Percentiles rank a stretch among this genome's conserved stretches.
Conservation (phyloP, 2,329 filamentous ascomycete genomes). For the Cryphonectria japonica region DNA sequence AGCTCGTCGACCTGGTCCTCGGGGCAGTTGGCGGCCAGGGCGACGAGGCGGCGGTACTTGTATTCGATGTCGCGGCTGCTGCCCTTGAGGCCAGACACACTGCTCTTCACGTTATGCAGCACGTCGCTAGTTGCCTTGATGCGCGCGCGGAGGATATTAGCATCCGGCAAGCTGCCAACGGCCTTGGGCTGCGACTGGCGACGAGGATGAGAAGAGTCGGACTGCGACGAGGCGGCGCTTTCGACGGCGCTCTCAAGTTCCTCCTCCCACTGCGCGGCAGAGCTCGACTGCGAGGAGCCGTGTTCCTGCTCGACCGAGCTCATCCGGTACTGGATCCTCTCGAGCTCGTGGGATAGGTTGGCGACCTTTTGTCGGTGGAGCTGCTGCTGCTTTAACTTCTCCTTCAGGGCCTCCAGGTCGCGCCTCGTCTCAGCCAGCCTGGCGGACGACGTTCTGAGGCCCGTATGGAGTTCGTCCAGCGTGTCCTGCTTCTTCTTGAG, state of each 20-base stretch:
- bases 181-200: slow-evolving; percentile 41
- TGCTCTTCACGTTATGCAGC: slow-evolving; percentile 67
- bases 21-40: slow-evolving; percentile 79
- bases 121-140: slow-evolving; percentile 72
- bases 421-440: slow-evolving; percentile 78
- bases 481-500: slow-evolving; percentile 82
- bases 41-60: slow-evolving; percentile 87
- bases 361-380: slow-evolving; percentile 71
- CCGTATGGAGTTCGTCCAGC: slow-evolving; percentile 80
- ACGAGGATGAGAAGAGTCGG: slow-evolving; percentile 34
- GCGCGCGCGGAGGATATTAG: slow-evolving; percentile 66
- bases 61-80: slow-evolving; percentile 83
- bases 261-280: slow-evolving; percentile 56
- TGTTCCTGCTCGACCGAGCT: slow-evolving; percentile 50
- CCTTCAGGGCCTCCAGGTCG: slow-evolving; percentile 71
- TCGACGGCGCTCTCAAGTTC: slow-evolving; percentile 55
- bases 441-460: slow-evolving; percentile 78
- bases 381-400: slow-evolving; percentile 65
- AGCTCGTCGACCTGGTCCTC: slow-evolving; percentile 81
- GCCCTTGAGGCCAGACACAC: slow-evolving; percentile 72
- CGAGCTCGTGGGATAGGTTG: slow-evolving; percentile 76
- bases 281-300: slow-evolving; percentile 50
- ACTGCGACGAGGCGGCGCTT: slow-evolving; percentile 44
- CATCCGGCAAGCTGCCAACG: slow-evolving; percentile 58
- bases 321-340: slow-evolving; percentile 66